A percentile compares a stretch with the other conserved stretches of the same genome.
phyloP scores from a whole-genome alignment of 192 early-diverging fungal genomes.

The Coemansia sp. region DNA sequence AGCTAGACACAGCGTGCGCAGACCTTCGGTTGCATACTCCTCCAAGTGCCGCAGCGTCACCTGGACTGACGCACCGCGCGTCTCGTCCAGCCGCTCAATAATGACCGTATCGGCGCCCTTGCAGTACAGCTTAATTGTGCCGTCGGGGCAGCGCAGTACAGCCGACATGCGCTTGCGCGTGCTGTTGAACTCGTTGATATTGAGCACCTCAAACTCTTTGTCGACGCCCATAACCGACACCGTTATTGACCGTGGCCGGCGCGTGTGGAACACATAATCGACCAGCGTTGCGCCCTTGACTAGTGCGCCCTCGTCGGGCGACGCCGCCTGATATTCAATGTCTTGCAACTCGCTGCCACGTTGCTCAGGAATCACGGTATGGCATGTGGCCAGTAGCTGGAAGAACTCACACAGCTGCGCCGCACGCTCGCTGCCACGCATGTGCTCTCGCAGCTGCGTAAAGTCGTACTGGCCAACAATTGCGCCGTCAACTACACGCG shows the following conservation, averaged over 20 bases:
- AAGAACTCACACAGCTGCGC: constrained; percentile 87
- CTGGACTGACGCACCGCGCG: constrained; percentile 64
- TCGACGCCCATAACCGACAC: constrained; percentile 42
- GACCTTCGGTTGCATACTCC: constrained; percentile 94
- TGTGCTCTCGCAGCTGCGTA: constrained; percentile 62
- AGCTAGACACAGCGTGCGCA: constrained; percentile 94
- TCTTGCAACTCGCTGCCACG: constrained; percentile 56
- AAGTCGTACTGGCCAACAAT: constrained; percentile 68
- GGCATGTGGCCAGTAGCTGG: constrained; percentile 86
- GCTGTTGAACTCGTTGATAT: constrained; percentile 98
- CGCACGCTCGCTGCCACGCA: constrained; percentile 56
- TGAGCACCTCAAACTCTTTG: constrained; percentile 87
- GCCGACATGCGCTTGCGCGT: constrained; percentile 99
- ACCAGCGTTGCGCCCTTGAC: constrained; percentile 70
- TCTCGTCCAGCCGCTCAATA: constrained; percentile 76
- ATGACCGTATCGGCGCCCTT: constrained; percentile 99
- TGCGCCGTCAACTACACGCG: constrained; percentile 69
- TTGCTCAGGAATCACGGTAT: constrained; percentile 95
- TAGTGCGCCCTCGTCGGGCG: constrained; percentile 95
- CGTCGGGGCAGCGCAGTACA: constrained; percentile 83
- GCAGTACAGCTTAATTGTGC: constrained; percentile 83
- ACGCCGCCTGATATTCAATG: constrained; percentile 91
- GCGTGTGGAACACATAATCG: constrained; percentile 67
- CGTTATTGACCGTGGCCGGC: constrained; percentile 52
- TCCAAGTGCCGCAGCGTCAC: constrained; percentile 78